Conservation (phyloP, 2,329 filamentous ascomycete species). For the Akanthomyces lecanii region DNA sequence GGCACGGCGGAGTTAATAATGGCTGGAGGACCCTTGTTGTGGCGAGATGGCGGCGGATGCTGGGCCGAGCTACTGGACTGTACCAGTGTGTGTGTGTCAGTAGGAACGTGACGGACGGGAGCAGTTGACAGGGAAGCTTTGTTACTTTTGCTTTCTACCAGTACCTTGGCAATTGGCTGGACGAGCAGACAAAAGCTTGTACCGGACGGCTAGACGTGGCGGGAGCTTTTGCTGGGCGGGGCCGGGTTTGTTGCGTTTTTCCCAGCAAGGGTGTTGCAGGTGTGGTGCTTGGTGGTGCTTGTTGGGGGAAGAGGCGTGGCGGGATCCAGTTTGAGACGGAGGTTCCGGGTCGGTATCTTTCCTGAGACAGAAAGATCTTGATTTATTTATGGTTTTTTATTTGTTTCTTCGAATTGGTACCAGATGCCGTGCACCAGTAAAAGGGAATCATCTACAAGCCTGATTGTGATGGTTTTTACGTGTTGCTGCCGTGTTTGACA, state of each 20-base stretch:
- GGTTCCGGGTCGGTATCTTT: too few species aligned
- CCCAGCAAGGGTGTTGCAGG: not conserved
- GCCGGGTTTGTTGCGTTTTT: not conserved
- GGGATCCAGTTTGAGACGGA: too few species aligned
- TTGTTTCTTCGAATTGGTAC: too few species aligned
- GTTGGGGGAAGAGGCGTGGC: not conserved
- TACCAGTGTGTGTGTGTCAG: too few species aligned
- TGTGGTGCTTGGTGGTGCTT: not conserved
- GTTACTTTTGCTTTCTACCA: too few species aligned
- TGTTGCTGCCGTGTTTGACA: not conserved
- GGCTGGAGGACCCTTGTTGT: not conserved
- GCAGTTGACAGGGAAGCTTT: too few species aligned
- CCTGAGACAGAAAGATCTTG: too few species aligned
- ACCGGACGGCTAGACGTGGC: too few species aligned
- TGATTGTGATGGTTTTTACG: not conserved
- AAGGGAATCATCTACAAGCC: not conserved
- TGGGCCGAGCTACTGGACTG: not conserved
- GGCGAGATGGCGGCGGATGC: constrained; percentile 3
- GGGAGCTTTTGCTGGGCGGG: not conserved
- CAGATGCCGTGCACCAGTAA: not conserved
- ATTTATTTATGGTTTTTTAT: too few species aligned
- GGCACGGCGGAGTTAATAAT: not conserved
- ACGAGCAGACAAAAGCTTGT: not conserved
- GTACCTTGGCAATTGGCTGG: too few species aligned
- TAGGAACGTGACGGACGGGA: too few species aligned